A percentile compares a stretch with the other conserved stretches of the same genome.
Evolutionary conservation across 2,329 filamentous ascomycete genomes (phyloP).

Genomic region (Cadophora gregata): DNA sequence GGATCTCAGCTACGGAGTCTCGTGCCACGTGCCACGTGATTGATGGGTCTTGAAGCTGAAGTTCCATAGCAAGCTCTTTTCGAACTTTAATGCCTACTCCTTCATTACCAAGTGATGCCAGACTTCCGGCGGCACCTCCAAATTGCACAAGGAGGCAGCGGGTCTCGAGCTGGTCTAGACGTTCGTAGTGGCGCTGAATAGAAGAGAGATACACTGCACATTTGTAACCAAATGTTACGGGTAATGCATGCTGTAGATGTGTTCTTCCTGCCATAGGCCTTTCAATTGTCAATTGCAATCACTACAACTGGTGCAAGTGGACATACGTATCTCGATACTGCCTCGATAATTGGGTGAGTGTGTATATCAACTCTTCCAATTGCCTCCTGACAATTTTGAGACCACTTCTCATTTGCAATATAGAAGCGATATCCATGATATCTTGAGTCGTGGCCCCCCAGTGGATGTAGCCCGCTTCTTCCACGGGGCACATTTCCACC

Average conservation of each 20-base stretch:
- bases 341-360: conserved; percentile 52
- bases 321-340: conserved; percentile 56
- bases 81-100: conserved; percentile 56
- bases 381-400: conserved; percentile 54
- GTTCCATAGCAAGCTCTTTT: conserved; percentile 54
- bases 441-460: conserved; percentile 66
- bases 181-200: conserved; percentile 54
- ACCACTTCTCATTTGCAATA: conserved; percentile 59
- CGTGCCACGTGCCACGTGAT: conserved; percentile 64
- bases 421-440: conserved; percentile 61
- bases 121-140: conserved; percentile 60
- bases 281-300: too few relatives aligned
- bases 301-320: too few relatives aligned
- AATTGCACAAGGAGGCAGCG: conserved; percentile 59
- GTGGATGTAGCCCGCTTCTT: conserved; percentile 55
- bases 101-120: conserved; percentile 57
- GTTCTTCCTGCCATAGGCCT: conserved; percentile 64
- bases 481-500: conserved; percentile 44
- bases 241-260: conserved; percentile 62
- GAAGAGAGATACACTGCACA: conserved; percentile 60
- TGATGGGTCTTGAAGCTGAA: conserved; percentile 54
- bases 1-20: conserved; percentile 58
- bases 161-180: conserved; percentile 53
- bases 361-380: conserved; percentile 50
- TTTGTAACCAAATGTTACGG: conserved; percentile 64